Evolutionary conservation across 23 red algal genomes (phyloP).

Genomic region (Cyanidioschyzon merolae): DNA sequence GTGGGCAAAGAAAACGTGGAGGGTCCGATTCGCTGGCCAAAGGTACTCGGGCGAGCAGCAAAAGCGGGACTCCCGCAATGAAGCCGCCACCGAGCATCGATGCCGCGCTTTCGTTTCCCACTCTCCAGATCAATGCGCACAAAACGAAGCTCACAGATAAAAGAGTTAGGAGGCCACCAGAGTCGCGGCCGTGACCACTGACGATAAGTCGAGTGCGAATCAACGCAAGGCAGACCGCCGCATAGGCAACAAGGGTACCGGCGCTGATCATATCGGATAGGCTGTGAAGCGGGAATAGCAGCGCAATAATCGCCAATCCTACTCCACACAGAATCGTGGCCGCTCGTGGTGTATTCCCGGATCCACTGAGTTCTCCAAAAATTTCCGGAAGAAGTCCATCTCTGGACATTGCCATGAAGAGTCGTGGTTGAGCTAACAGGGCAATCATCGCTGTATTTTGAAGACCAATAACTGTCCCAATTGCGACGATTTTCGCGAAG

Average conservation of each 20-base stretch:
- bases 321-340: constrained; percentile 56
- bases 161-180: neutral
- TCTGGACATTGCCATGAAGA: constrained; percentile 69
- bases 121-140: neutral
- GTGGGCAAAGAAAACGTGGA: neutral
- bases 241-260: constrained; percentile 67
- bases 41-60: constrained; percentile 10
- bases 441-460: constrained; percentile 61
- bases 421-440: constrained; percentile 64
- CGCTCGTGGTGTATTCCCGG: constrained; percentile 24
- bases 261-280: constrained; percentile 66
- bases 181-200: constrained; percentile 10
- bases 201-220: constrained; percentile 30
- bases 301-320: constrained; percentile 44
- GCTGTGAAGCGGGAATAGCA: constrained; percentile 32
- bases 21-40: neutral
- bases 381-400: constrained; percentile 63
- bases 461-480: constrained; percentile 67
- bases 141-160: neutral
- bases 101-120: neutral
- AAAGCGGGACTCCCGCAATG: neutral
- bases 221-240: constrained; percentile 51
- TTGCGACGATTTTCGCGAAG: constrained; percentile 34
- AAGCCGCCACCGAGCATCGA: neutral
- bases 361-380: constrained; percentile 26